Base-by-base conservation (phyloP, 1,139 yeast species). In the Kazachstania sp. region DNA sequence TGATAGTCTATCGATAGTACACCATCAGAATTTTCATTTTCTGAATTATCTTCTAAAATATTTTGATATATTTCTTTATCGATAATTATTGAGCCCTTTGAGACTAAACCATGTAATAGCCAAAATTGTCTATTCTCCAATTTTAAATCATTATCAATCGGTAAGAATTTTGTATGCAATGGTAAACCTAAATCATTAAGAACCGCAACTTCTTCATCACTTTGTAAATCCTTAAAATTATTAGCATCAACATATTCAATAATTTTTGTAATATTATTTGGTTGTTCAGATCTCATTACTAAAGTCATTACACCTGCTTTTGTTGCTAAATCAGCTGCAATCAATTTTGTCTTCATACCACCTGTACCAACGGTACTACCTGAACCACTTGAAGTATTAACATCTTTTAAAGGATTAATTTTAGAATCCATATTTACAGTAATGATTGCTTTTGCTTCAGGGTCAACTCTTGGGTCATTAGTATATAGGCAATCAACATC, bases 331-430 rank as follows among this genome's bases (percentile, higher is more conserved):
- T 88, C 96, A 0, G 98, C 98, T 0, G 99, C 99, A 59, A 90
- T 86, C 44, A 92, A 71, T 64, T 92, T 92, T 15, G 99, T 92
- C 39, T 92, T 85, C 99, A 92, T 92, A 15, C 99, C 99, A 28
- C 99, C 99, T 0, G 98, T 94, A 12, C 98, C 98, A 7, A 94
- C 95, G 51, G 79, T 75, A 38, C 94, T 79, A 0, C 95, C 96
- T 1, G 79, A 74, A 29, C 73, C 78, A 19, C 81, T 70, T 38
- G 85, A 80, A 0, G 95, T 88, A 50, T 82, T 81, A 30, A 88
- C 97, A 39, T 78, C 72, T 59, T 90, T 75, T 44, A 63, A 50
- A 1, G 45, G 45, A 35, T 45, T 47, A 13, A 12, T 26, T 18
- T 43, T 39, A 19, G 40, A 43, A 15, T 61, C 60, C 43, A 83